A percentile compares a stretch with the other conserved stretches of the same genome.
Conservation (phyloP, 345 rosid genomes). For the Lenwebbia sp. region DNA sequence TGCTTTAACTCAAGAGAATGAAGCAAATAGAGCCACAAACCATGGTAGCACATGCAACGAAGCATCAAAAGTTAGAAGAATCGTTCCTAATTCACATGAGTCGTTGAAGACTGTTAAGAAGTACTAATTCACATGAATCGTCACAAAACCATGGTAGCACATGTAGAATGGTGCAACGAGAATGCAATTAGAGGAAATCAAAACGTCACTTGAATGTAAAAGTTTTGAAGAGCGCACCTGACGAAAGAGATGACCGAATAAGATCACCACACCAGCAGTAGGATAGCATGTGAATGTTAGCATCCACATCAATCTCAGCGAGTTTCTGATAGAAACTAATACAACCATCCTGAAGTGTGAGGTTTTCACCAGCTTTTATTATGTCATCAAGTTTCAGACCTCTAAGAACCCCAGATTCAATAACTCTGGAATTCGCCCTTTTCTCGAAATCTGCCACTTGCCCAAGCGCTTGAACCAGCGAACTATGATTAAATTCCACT, state of each 20-base stretch:
- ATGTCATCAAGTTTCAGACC: constrained; percentile 80
- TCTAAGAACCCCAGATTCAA: constrained; percentile 68
- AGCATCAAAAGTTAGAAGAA: background rate
- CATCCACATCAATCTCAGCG: constrained; percentile 35
- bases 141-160: background rate
- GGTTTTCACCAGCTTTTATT: constrained; percentile 74
- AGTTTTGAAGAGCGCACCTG: constrained; percentile 27
- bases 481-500: constrained; percentile 54
- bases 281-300: constrained; percentile 61
- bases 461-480: constrained; percentile 53
- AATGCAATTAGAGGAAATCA: background rate
- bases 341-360: constrained; percentile 90
- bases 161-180: background rate
- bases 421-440: constrained; percentile 70
- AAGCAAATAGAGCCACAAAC: background rate
- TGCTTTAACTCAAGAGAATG: background rate
- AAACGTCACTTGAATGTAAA: background rate
- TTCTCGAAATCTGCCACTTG: constrained; percentile 72
- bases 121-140: background rate
- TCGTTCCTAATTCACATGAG: background rate
- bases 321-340: constrained; percentile 53
- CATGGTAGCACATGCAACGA: background rate
- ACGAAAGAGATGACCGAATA: constrained; percentile 62
- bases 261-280: constrained; percentile 97
- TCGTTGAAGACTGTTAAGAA: background rate